Base-by-base conservation (phyloP, 139 green algal species). In the Chara braunii region DNA sequence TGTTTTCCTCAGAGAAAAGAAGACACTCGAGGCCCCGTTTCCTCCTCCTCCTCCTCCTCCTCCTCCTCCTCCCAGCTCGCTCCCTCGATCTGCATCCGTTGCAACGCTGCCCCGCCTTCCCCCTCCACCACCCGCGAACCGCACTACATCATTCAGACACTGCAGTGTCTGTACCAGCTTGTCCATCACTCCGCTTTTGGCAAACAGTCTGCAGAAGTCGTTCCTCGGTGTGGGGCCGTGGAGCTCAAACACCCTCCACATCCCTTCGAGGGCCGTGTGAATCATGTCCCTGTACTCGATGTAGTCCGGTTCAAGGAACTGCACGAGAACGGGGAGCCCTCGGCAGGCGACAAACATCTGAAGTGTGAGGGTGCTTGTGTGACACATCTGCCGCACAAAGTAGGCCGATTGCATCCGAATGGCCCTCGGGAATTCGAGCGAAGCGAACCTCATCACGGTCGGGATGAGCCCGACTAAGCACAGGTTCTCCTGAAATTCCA, bases 401-500 rank as follows among this genome's bases (percentile, higher is more conserved):
- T 33, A 30, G 23, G 83, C 88, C 2, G 86, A 83, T 35, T 79
- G 72, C 3, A 78, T 28, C 4, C 72, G 56, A 22, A 79, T 37
- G 11, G 52, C 24, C 4, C 4, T 22, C 12, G 3, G n/a, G 6
- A 55, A 62, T 5, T 43, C 24, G 8, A 61, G 32, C 11, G 43
- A 30, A 3, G 73, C 48, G 48, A 85, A 79, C 45, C 72, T 65
- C 1, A 75, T 54, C 7, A 84, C 78, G 2, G 75, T 60, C 0
- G 85, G 89, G 45, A 92, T 53, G n/a, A 88, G 24, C 36, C 87
- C 88, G 28, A 90, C 65, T n/a, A 86, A 70, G 66, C 81, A 90
- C 37, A 83, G 33, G 28, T 56, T 67, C 50, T 86, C 75, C 50
- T 90, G 59, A 24, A 83, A 37, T 12, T 35, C 40, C 7, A 63